Evolutionary conservation across 108 stramenopile species (phyloP).

Genomic region (Cyclotella atomus): DNA sequence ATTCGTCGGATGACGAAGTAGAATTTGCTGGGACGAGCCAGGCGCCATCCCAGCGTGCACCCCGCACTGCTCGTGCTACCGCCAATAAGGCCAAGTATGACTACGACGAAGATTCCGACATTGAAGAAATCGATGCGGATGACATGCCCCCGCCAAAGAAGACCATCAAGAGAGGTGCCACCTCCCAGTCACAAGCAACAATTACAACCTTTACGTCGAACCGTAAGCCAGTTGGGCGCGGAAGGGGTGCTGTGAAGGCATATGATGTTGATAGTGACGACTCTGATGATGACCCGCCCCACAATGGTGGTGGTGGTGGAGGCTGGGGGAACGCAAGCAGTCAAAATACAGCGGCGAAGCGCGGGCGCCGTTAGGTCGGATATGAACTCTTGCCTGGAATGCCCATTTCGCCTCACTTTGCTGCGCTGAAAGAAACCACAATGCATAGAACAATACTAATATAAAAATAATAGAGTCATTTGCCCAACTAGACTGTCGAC

Average conservation of each 20-base stretch:
- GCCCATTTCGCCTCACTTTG: neutral
- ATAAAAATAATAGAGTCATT: conserved; percentile 5
- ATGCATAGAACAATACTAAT: neutral
- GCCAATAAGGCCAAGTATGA: conserved; percentile 40
- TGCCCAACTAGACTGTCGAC: neutral
- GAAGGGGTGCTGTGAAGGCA: conserved; percentile 8
- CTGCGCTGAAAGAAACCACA: neutral
- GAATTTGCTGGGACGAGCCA: conserved; percentile 27
- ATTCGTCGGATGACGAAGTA: conserved; percentile 32
- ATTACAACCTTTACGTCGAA: conserved; percentile 28
- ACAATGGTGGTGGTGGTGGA: conserved; percentile 17
- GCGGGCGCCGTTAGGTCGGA: conserved; percentile 19
- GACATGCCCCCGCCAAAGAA: conserved; percentile 14
- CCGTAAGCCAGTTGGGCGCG: conserved; percentile 21
- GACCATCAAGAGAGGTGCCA: neutral
- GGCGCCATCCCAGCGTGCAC: conserved; percentile 9
- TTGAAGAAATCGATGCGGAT: conserved; percentile 29
- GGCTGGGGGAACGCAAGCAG: conserved; percentile 45
- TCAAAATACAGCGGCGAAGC: conserved; percentile 18
- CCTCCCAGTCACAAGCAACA: conserved; percentile 22
- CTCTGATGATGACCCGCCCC: conserved; percentile 15
- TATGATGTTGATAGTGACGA: conserved; percentile 33
- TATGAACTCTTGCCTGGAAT: neutral
- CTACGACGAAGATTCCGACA: conserved; percentile 42
- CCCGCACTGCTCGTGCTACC: conserved; percentile 30